Evolutionary conservation across 352 stramenopile genomes (phyloP).

Genomic region (Pythium phragmitis): DNA sequence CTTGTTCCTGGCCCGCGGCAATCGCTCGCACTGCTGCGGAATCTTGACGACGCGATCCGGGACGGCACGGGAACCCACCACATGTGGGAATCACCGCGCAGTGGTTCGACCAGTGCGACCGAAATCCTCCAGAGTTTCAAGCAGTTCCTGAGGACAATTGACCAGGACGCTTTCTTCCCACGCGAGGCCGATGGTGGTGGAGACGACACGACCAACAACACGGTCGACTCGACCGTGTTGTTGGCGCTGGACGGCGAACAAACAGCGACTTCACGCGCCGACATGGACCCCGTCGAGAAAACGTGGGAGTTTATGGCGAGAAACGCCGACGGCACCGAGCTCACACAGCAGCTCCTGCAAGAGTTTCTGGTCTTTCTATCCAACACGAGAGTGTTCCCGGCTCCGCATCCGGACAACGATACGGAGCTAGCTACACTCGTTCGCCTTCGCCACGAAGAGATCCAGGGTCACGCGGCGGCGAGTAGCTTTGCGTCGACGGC

Average conservation of each 20-base stretch:
- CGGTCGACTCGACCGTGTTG: conserved; percentile 24
- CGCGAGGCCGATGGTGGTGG: neutral
- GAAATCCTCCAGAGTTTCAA: conserved; percentile 15
- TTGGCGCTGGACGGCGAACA: conserved; percentile 17
- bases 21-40: conserved; percentile 9
- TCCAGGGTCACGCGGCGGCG: conserved; percentile 5
- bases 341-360: conserved; percentile 15
- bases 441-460: conserved; percentile 21
- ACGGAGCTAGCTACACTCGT: conserved; percentile 23
- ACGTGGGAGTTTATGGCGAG: conserved; percentile 24
- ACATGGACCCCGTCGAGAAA: conserved; percentile 27
- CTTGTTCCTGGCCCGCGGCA: neutral
- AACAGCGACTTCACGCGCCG: neutral
- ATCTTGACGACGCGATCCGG: conserved; percentile 18
- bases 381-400: conserved; percentile 25
- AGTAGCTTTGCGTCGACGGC: conserved; percentile 1
- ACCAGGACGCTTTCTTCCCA: conserved; percentile 6
- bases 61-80: neutral
- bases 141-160: conserved; percentile 23
- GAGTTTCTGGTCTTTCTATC: conserved; percentile 26
- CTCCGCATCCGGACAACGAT: conserved; percentile 24
- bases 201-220: conserved; percentile 25
- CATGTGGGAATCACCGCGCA: neutral
- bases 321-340: conserved; percentile 4
- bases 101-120: neutral